phyloP scores from a whole-genome alignment of 2,329 filamentous ascomycete genomes.

The Aspergillus oerlinghausenensis region DNA sequence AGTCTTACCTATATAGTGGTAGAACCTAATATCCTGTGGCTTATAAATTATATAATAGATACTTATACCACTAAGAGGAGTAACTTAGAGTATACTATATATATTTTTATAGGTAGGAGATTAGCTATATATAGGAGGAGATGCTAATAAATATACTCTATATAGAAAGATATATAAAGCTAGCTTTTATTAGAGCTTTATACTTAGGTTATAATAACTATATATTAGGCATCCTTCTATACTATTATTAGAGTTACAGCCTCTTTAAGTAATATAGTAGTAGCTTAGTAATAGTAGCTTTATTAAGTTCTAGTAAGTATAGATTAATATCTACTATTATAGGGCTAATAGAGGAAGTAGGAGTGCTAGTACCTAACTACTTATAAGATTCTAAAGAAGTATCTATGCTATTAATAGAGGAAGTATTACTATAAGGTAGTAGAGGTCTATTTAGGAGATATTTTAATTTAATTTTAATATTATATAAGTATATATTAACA shows the following conservation, averaged over 20 bases:
- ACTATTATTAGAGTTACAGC: background rate
- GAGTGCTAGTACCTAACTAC: constrained; percentile 11
- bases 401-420: constrained; percentile 6
- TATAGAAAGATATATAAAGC: too few species aligned
- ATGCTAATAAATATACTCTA: too few species aligned
- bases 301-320: constrained; percentile 9
- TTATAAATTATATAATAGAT: too few species aligned
- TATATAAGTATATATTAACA: constrained; percentile 9
- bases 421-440: constrained; percentile 8
- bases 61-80: too few species aligned
- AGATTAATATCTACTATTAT: constrained; percentile 14
- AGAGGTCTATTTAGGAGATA: constrained; percentile 6
- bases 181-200: too few species aligned
- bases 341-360: constrained; percentile 14
- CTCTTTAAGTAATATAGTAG: constrained; percentile 1
- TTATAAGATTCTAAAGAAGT: constrained; percentile 7
- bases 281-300: background rate
- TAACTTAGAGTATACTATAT: too few species aligned
- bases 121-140: too few species aligned
- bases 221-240: background rate
- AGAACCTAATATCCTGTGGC: too few species aligned
- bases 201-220: too few species aligned
- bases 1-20: too few species aligned
- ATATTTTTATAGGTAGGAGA: too few species aligned
- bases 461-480: constrained; percentile 14